Conservation (phyloP, 805 yeast species). For the Kazachstania africana region DNA sequence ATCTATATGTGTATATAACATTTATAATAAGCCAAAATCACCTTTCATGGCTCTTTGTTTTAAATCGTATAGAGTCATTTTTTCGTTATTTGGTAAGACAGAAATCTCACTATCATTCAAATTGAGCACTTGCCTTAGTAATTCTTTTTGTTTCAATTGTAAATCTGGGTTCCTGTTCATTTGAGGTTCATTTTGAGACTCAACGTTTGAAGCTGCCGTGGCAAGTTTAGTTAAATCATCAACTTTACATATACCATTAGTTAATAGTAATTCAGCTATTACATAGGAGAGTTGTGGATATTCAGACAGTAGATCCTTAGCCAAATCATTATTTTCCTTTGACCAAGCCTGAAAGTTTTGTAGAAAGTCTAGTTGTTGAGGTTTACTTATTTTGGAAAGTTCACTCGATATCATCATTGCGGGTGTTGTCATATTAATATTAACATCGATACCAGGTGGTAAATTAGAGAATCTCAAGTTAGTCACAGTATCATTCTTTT, state of each 20-base stretch:
- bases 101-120: conserved; percentile 41
- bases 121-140: conserved; percentile 41
- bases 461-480: conserved; percentile 33
- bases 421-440: conserved; percentile 27
- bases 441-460: conserved; percentile 42
- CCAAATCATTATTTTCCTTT: conserved; percentile 41
- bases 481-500: not conserved
- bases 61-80: conserved; percentile 27
- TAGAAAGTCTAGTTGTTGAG: conserved; percentile 19
- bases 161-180: conserved; percentile 8
- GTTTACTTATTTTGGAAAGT: conserved; percentile 14
- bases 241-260: conserved; percentile 23
- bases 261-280: conserved; percentile 57
- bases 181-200: not conserved
- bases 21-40: conserved; percentile 17
- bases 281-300: conserved; percentile 81
- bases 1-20: not conserved
- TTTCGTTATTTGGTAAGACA: conserved; percentile 41
- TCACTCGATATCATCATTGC: conserved; percentile 29
- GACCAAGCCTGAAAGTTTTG: conserved; percentile 40
- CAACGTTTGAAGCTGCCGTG: conserved; percentile 12
- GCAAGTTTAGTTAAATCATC: conserved; percentile 26
- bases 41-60: conserved; percentile 27
- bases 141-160: conserved; percentile 29
- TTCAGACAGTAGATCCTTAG: conserved; percentile 47